Conservation (phyloP, 331 rosid species). For the Prunus yedoensis region DNA sequence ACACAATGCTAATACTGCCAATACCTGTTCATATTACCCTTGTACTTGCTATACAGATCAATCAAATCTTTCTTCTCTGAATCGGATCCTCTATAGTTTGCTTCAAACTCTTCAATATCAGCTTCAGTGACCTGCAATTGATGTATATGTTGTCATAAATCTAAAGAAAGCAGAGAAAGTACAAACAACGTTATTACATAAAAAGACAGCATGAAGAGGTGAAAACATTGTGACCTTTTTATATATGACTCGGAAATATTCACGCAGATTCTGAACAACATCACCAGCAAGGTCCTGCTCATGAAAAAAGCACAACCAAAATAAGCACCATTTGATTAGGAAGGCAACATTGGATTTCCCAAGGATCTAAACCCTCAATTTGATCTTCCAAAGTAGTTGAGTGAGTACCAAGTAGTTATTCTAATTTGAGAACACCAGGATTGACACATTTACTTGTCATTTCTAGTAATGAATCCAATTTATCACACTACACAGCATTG, state of each 20-base stretch:
- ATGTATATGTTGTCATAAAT: neutral
- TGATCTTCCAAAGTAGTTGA: neutral
- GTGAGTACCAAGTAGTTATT: neutral
- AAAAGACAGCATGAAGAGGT: slow-evolving; percentile 3
- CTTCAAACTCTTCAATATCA: slow-evolving; percentile 92
- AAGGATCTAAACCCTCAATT: neutral
- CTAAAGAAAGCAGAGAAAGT: neutral
- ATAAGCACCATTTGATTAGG: neutral
- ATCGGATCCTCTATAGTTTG: slow-evolving; percentile 85
- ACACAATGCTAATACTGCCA: neutral
- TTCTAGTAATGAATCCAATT: neutral
- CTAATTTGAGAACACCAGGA: neutral
- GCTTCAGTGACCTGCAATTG: slow-evolving; percentile 75
- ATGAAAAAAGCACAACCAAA: slow-evolving; percentile 10
- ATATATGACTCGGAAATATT: slow-evolving; percentile 67
- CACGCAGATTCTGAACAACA: slow-evolving; percentile 65
- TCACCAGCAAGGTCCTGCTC: slow-evolving; percentile 88
- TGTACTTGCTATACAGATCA: slow-evolving; percentile 56
- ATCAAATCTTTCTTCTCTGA: slow-evolving; percentile 88
- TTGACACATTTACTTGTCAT: neutral
- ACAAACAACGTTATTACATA: neutral
- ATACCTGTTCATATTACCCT: slow-evolving; percentile 88
- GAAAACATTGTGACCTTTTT: slow-evolving; percentile 56
- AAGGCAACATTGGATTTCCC: neutral
- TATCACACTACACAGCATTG: neutral